Conservation (phyloP, 768 basidiomycete species). For the Suillus alpinus region DNA sequence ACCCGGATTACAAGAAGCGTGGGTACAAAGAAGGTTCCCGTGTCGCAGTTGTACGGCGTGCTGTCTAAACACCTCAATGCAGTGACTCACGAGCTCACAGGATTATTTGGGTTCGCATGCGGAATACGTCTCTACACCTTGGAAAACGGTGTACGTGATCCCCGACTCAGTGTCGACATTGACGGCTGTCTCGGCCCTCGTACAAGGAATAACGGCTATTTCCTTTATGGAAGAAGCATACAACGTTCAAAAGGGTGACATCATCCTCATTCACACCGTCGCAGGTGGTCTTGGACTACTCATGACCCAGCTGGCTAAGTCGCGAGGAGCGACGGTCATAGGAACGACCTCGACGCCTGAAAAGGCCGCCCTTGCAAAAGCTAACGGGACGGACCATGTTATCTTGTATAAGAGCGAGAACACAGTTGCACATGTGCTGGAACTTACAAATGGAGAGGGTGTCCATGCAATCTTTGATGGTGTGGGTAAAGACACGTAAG, state of each 20-base stretch:
- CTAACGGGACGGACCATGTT: conserved; percentile 83
- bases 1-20: conserved; percentile 61
- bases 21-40: conserved; percentile 66
- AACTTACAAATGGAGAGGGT: conserved; percentile 75
- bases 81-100: conserved; percentile 27
- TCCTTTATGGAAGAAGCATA: conserved; percentile 85
- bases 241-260: conserved; percentile 74
- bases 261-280: conserved; percentile 83
- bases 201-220: conserved; percentile 79
- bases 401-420: conserved; percentile 78
- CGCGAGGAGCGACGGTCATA: conserved; percentile 83
- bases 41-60: conserved; percentile 61
- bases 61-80: neutral
- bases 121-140: conserved; percentile 68
- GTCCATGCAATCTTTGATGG: conserved; percentile 91
- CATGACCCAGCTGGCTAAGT: conserved; percentile 65
- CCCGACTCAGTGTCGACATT: conserved; percentile 59
- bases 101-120: conserved; percentile 54
- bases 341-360: conserved; percentile 85
- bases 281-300: conserved; percentile 85
- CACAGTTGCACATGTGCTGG: conserved; percentile 67
- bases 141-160: conserved; percentile 59
- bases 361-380: conserved; percentile 79
- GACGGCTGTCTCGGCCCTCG: conserved; percentile 61
- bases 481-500: conserved; percentile 92